Percentiles rank a stretch among this genome's conserved stretches.
phyloP scores from a whole-genome alignment of 345 rosid genomes.

The Eucalyptus melliodora region DNA sequence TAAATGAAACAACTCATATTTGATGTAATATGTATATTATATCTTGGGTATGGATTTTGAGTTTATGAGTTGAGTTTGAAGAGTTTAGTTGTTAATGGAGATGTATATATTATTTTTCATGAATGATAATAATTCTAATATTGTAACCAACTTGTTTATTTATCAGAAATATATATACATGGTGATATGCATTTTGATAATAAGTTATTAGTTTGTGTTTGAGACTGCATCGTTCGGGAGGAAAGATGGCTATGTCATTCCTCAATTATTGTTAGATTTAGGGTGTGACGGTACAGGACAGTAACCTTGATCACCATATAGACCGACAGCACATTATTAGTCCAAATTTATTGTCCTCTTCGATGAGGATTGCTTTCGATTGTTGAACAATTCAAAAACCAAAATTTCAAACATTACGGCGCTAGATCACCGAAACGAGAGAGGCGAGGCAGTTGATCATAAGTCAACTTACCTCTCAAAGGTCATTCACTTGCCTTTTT shows the following conservation, averaged over 20 bases:
- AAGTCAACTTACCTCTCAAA: neutral
- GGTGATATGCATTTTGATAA: neutral
- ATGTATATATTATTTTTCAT: no score
- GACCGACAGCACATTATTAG: neutral
- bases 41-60: neutral
- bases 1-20: neutral
- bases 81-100: neutral
- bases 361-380: neutral
- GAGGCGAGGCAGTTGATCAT: neutral
- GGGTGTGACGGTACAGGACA: neutral
- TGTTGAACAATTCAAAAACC: neutral
- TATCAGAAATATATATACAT: neutral
- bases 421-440: neutral
- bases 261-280: neutral
- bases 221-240: neutral
- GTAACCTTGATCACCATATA: neutral
- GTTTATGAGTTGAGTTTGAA: neutral
- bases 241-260: neutral
- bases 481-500: neutral
- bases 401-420: neutral
- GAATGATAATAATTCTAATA: neutral
- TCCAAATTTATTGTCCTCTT: neutral
- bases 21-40: neutral
- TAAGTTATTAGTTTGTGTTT: neutral
- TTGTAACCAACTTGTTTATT: rapidly evolving